phyloP scores from a whole-genome alignment of 768 basidiomycete species.

The Suillus variegatus region DNA sequence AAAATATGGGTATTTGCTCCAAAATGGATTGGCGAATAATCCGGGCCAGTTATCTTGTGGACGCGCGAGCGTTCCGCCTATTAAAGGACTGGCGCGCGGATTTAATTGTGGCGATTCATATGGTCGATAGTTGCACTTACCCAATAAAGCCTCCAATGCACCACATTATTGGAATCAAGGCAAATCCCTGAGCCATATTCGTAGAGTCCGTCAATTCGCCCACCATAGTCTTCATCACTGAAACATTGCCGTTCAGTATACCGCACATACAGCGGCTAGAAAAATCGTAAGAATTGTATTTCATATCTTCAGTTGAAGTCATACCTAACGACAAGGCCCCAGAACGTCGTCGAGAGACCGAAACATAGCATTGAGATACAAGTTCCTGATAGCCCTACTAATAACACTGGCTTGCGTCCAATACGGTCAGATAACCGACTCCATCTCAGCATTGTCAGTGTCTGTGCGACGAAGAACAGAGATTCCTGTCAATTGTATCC shows the following conservation, averaged over 20 bases:
- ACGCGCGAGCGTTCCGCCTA: conserved; percentile 56
- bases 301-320: not conserved
- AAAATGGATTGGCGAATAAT: conserved; percentile 44
- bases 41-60: conserved; percentile 57
- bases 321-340: conserved; percentile 52
- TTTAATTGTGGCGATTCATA: not conserved
- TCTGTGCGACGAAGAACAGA: conserved; percentile 75
- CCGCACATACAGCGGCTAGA: conserved; percentile 33
- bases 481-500: conserved; percentile 53
- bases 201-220: conserved; percentile 55
- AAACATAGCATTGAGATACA: conserved; percentile 70
- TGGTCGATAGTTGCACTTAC: conserved; percentile 21
- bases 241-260: conserved; percentile 39
- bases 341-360: conserved; percentile 68
- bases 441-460: conserved; percentile 71
- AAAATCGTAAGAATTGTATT: not conserved
- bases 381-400: conserved; percentile 61
- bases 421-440: conserved; percentile 67
- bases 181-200: conserved; percentile 38
- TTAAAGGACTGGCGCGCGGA: conserved; percentile 38
- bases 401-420: conserved; percentile 73
- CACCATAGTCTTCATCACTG: conserved; percentile 72
- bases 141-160: conserved; percentile 35
- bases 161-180: conserved; percentile 31
- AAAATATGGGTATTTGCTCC: conserved; percentile 39